A percentile compares a stretch with the other conserved stretches of the same genome.
phyloP scores from a whole-genome alignment of 2,329 filamentous ascomycete genomes.

The Diaporthe batatas region DNA sequence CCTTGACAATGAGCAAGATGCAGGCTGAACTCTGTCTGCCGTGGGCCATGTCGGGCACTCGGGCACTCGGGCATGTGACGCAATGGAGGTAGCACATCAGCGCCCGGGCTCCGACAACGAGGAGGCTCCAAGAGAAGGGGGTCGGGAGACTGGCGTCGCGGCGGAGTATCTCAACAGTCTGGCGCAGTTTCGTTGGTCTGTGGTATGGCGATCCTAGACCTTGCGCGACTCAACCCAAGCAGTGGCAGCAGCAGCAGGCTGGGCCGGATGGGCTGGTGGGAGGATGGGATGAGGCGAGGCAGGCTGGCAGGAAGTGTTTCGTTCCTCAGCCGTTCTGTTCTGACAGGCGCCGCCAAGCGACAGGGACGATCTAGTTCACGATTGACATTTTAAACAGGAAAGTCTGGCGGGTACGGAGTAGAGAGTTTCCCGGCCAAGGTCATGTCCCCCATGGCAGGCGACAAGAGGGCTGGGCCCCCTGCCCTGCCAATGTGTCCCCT shows the following conservation, averaged over 20 bases:
- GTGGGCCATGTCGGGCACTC: background rate
- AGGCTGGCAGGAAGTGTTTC: background rate
- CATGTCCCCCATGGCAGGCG: conserved; percentile 12
- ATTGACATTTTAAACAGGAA: conserved; percentile 14
- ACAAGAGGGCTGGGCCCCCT: background rate
- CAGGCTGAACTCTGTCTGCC: conserved; percentile 22
- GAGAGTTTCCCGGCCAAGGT: conserved; percentile 12
- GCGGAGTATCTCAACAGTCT: conserved; percentile 22
- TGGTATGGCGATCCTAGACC: conserved; percentile 6
- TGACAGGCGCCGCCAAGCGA: conserved; percentile 22
- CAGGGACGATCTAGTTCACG: conserved; percentile 20
- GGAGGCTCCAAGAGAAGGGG: conserved; percentile 19
- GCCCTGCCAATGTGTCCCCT: background rate
- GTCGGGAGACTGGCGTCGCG: background rate
- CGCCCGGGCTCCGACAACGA: conserved; percentile 11
- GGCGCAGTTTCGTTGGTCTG: conserved; percentile 14
- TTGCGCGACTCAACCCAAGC: conserved; percentile 11
- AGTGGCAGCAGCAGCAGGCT: background rate
- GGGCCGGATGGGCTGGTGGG: background rate
- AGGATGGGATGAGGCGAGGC: conserved; percentile 2
- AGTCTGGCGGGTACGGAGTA: conserved; percentile 3
- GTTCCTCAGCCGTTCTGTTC: conserved; percentile 13
- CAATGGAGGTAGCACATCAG: background rate
- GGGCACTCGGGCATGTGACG: background rate
- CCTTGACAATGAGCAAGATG: conserved; percentile 15